Percentiles rank a stretch among this genome's conserved stretches.
Evolutionary conservation across 2,329 filamentous ascomycete species (phyloP).

Genomic region (Fusarium kyushuense): DNA sequence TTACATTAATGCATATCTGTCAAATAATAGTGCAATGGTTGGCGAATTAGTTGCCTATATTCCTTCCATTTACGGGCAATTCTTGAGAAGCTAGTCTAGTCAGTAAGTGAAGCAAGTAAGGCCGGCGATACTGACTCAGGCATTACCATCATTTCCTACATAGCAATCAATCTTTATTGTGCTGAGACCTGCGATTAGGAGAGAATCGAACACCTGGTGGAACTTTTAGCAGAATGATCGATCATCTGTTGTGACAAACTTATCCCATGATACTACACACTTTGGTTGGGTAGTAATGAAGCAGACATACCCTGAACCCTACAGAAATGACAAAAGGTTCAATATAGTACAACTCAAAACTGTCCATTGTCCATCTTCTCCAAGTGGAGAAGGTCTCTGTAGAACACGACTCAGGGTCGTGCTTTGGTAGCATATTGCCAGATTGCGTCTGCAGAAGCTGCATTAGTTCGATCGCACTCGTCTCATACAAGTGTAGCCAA

Average conservation of each 20-base stretch:
- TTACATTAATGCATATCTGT: background rate
- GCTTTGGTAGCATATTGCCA: conserved; percentile 30
- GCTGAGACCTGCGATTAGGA: background rate
- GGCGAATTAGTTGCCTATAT: background rate
- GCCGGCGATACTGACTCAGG: conserved; percentile 32
- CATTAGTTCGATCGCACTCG: conserved; percentile 10
- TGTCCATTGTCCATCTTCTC: background rate
- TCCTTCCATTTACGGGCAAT: conserved; percentile 25
- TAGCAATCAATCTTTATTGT: background rate
- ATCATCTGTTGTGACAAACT: background rate
- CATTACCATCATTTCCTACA: background rate
- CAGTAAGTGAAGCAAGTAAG: conserved; percentile 12
- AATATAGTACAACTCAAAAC: background rate
- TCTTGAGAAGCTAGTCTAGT: conserved; percentile 30
- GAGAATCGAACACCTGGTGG: background rate
- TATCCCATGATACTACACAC: background rate
- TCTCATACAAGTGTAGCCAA: conserved; percentile 9
- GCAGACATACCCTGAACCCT: background rate
- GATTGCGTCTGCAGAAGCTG: conserved; percentile 29
- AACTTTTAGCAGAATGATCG: background rate
- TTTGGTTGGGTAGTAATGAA: background rate
- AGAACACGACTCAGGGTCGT: conserved; percentile 44
- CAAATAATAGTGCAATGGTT: background rate
- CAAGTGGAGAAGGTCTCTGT: conserved; percentile 21
- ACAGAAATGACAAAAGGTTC: background rate